Evolutionary conservation across 176 grass and related monocot genomes (phyloP), one percentile per base, ranked within the genome.

Genomic region (Cenchrus purpureus): DNA sequence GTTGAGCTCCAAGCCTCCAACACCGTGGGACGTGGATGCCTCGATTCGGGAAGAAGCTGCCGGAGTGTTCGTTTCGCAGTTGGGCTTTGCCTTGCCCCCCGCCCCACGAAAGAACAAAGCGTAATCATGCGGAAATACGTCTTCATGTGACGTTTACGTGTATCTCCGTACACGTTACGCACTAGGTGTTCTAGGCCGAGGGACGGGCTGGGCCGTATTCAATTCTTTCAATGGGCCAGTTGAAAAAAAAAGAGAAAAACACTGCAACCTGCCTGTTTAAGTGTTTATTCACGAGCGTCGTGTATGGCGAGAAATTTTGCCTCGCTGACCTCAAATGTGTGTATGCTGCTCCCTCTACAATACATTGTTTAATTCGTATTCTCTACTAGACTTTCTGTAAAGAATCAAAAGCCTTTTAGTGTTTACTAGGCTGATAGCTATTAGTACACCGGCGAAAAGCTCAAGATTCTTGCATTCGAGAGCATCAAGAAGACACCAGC

Each of bases 81-180:
- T 49, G 78, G 63, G 67, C 19, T 83, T 89, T 34, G 54, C 15
- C 58, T n/a, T 60, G 58, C 15, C 44, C 82, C 79, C 8, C 40
- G 48, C 73, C 55, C 48, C 78, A 86, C 74, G 80, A 87, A 90
- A 90, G 89, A 90, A 84, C 88, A 76, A 85, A 34, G 68, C 51
- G 68, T 58, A 7, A 12, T 13, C 0, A 0, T 0, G 0, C 10
- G 7, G 0, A 0, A 8, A 2, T 79, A 12, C 81, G 87, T 61
- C 10, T 89, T 73, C 74, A 19, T 0, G 28, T 7, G 10, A 17
- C 45, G 48, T 19, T 79, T 65, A 42, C 20, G 66, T 52, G 6
- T 64, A 19, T 0, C 4, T 0, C 3, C 9, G 10, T 1, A 40
- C 0, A 17, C 46, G 14, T 5, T 32, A 12, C 1, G 63, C 2